Evolutionary conservation across 1,284 basidiomycete species (phyloP).

Genomic region (Phaffia rhodozyma): DNA sequence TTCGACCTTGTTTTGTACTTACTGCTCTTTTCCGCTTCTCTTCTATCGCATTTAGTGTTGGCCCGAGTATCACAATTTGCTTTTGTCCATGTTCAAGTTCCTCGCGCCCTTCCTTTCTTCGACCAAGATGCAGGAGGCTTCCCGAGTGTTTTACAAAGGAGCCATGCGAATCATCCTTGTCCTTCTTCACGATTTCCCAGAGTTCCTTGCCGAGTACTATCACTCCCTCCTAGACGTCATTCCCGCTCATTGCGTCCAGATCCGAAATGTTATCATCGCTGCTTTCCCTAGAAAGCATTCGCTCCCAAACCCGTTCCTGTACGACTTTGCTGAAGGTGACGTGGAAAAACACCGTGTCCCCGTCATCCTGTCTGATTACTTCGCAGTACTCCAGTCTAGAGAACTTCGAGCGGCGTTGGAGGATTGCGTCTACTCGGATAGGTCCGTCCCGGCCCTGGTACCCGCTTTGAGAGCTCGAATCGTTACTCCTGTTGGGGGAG

Average conservation of each 20-base stretch:
- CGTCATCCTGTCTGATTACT: conserved; percentile 79
- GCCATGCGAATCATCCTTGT: conserved; percentile 82
- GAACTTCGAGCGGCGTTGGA: conserved; percentile 70
- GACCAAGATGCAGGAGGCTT: conserved; percentile 64
- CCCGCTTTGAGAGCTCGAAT: conserved; percentile 67
- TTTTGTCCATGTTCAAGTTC: conserved; percentile 89
- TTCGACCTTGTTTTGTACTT: neutral
- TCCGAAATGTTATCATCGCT: conserved; percentile 91
- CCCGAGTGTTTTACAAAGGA: conserved; percentile 86
- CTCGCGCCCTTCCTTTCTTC: conserved; percentile 79
- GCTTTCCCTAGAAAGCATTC: conserved; percentile 82
- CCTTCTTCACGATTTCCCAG: conserved; percentile 95
- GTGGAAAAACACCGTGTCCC: conserved; percentile 85
- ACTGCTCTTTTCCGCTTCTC: neutral
- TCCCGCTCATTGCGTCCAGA: conserved; percentile 84
- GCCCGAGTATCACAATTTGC: conserved; percentile 87
- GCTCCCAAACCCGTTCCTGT: conserved; percentile 67
- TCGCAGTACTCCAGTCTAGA: conserved; percentile 60
- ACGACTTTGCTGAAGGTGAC: conserved; percentile 42
- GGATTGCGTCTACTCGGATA: conserved; percentile 60
- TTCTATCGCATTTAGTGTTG: conserved; percentile 50
- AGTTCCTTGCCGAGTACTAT: conserved; percentile 94
- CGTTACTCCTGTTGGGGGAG: conserved; percentile 40
- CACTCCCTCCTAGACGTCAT: conserved; percentile 89
- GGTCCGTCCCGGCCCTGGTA: conserved; percentile 51